Evolutionary conservation across 208 protist species (phyloP).

Genomic region (Zelonia costaricensis): DNA sequence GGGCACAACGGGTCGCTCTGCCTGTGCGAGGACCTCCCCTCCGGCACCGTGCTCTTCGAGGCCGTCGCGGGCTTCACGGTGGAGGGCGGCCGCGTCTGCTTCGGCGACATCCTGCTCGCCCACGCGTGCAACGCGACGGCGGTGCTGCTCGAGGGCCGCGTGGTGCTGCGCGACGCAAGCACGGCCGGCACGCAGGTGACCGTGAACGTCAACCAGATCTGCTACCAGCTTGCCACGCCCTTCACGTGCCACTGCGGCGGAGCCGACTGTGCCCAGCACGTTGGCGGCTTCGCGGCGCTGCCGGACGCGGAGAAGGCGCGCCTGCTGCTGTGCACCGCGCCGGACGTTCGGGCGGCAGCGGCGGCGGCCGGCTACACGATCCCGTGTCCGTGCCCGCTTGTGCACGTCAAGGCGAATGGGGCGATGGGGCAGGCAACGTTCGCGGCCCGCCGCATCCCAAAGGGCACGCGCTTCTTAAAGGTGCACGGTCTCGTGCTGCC

Average conservation of each 20-base stretch:
- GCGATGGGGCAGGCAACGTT: constrained; percentile 86
- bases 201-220: constrained; percentile 79
- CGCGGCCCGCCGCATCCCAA: constrained; percentile 48
- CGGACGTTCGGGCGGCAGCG: constrained; percentile 57
- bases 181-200: constrained; percentile 48
- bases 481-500: constrained; percentile 75
- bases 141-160: constrained; percentile 50
- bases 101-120: constrained; percentile 61
- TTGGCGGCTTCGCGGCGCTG: constrained; percentile 60
- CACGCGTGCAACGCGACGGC: constrained; percentile 75
- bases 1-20: constrained; percentile 39
- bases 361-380: constrained; percentile 53
- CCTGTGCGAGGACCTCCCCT: constrained; percentile 49
- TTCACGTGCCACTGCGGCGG: constrained; percentile 62
- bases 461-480: constrained; percentile 71
- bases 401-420: constrained; percentile 64
- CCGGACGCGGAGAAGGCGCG: constrained; percentile 42
- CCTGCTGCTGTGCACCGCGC: constrained; percentile 53
- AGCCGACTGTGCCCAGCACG: constrained; percentile 33
- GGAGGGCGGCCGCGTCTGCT: constrained; percentile 32
- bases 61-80: constrained; percentile 25
- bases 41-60: constrained; percentile 69
- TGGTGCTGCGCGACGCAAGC: constrained; percentile 54
- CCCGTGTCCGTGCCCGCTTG: constrained; percentile 50
- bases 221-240: constrained; percentile 36